Evolutionary conservation across 257 asterid genomes (phyloP).

Genomic region (Jacaranda copaia): DNA sequence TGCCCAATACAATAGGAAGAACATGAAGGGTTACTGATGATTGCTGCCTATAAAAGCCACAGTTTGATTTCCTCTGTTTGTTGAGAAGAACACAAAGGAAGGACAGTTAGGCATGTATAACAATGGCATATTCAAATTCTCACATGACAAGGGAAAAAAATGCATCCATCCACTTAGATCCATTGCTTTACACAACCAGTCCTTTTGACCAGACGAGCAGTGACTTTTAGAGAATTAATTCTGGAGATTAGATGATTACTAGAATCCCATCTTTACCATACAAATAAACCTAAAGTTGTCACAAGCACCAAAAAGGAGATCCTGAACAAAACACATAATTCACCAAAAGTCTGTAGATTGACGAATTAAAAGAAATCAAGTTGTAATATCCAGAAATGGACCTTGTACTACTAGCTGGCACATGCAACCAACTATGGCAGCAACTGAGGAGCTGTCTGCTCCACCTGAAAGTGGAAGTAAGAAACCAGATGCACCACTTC

Average conservation of each 20-base stretch:
- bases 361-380: neutral
- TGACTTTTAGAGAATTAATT: conserved; percentile 12
- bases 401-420: conserved; percentile 96
- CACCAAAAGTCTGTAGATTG: conserved; percentile 18
- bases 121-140: conserved; percentile 8
- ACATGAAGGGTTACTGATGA: neutral
- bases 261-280: conserved; percentile 11
- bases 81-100: conserved; percentile 13
- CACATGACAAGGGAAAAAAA: conserved; percentile 23
- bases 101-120: conserved; percentile 14
- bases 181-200: neutral
- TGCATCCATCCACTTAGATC: conserved; percentile 11
- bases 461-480: conserved; percentile 98
- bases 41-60: conserved; percentile 15
- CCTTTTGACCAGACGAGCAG: conserved; percentile 12
- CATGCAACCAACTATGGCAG: conserved; percentile 98
- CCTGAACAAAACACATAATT: conserved; percentile 23
- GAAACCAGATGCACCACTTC: conserved; percentile 97
- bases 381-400: conserved; percentile 36
- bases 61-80: neutral
- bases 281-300: neutral
- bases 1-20: conserved; percentile 5
- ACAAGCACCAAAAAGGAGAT: conserved; percentile 4
- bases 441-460: conserved; percentile 96
- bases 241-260: conserved; percentile 9